phyloP scores from a whole-genome alignment of 441 rosid species.

The Erysimum pusillum region DNA sequence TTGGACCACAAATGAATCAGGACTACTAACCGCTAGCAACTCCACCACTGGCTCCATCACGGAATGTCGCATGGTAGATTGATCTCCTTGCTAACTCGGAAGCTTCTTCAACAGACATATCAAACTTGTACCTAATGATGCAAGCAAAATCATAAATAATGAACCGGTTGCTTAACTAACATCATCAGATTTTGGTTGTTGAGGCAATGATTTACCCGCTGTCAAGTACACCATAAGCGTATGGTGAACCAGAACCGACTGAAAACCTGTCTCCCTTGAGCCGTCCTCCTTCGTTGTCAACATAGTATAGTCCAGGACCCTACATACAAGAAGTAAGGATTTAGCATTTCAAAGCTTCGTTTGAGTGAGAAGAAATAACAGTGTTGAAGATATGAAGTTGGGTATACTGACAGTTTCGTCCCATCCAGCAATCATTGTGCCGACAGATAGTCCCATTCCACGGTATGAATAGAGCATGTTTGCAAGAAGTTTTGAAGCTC shows the following conservation, averaged over 20 bases:
- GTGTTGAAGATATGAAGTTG: conserved; percentile 6
- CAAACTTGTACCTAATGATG: conserved; percentile 71
- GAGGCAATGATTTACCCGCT: conserved; percentile 65
- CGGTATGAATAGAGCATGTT: conserved; percentile 96
- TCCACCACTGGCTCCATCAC: conserved; percentile 99
- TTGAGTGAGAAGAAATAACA: conserved; percentile 14
- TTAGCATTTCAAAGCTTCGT: conserved; percentile 18
- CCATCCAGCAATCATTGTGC: conserved; percentile 99
- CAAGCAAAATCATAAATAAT: conserved; percentile 11
- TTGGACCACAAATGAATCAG: not conserved
- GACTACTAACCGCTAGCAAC: conserved; percentile 84
- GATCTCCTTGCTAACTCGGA: conserved; percentile 92
- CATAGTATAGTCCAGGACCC: conserved; percentile 99
- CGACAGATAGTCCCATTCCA: conserved; percentile 98
- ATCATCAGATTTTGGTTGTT: not conserved
- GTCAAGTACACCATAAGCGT: conserved; percentile 96
- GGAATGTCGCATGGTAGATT: conserved; percentile 95
- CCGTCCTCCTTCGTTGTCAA: conserved; percentile 99
- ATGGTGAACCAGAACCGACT: conserved; percentile 99
- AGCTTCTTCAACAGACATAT: conserved; percentile 90
- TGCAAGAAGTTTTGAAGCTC: conserved; percentile 96
- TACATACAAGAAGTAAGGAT: conserved; percentile 34
- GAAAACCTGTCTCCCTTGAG: conserved; percentile 93
- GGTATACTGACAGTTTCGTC: conserved; percentile 72
- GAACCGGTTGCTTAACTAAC: not conserved